Percentiles rank a stretch among this genome's conserved stretches.
phyloP scores from a whole-genome alignment of 2,329 filamentous ascomycete species.

The Paecilomyces formosus region DNA sequence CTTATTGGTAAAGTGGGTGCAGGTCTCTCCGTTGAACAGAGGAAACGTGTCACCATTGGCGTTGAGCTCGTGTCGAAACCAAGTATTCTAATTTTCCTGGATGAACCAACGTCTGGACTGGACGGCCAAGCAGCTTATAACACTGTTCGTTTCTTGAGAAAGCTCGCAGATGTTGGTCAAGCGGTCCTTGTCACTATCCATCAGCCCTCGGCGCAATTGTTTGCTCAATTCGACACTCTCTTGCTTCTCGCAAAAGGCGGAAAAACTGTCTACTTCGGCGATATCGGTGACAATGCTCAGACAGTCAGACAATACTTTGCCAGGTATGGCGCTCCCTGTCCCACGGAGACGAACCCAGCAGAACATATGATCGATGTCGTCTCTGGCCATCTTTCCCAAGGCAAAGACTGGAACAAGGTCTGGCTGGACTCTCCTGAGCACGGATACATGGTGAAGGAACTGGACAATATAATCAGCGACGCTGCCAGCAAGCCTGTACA shows the following conservation, averaged over 20 bases:
- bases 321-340: conserved; percentile 56
- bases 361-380: conserved; percentile 49
- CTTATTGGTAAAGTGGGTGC: conserved; percentile 42
- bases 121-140: conserved; percentile 61
- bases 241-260: conserved; percentile 59
- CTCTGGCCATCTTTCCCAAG: conserved; percentile 43
- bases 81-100: conserved; percentile 59
- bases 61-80: conserved; percentile 65
- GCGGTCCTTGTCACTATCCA: conserved; percentile 66
- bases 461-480: conserved; percentile 53
- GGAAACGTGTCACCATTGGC: conserved; percentile 63
- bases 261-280: conserved; percentile 65
- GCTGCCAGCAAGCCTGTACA: conserved; percentile 35
- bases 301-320: conserved; percentile 61
- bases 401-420: conserved; percentile 63
- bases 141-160: conserved; percentile 59
- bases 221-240: conserved; percentile 64
- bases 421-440: conserved; percentile 61
- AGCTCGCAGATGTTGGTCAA: conserved; percentile 57
- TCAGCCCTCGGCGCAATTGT: conserved; percentile 59
- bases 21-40: conserved; percentile 55
- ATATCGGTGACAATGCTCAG: conserved; percentile 57
- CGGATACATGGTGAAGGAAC: conserved; percentile 50
- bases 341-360: conserved; percentile 53
- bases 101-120: conserved; percentile 63